Conservation (phyloP, 2,329 filamentous ascomycete genomes). For the Raffaelea ambrosiae region DNA sequence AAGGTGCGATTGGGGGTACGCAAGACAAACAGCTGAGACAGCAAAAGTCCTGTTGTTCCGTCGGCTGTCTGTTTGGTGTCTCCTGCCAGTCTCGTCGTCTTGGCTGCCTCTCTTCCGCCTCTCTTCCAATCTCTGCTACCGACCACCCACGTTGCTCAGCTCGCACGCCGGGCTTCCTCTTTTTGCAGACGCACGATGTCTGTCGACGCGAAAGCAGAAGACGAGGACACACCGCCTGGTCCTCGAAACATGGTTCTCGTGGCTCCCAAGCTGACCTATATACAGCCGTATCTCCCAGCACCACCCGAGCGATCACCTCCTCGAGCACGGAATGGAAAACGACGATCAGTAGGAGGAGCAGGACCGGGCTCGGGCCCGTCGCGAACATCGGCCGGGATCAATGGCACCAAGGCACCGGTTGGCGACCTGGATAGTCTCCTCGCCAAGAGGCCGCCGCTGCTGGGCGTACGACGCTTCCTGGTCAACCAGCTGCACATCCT, state of each 20-base stretch:
- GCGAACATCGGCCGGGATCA: not conserved
- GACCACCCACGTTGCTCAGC: no score
- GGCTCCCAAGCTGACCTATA: no score
- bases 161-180: no score
- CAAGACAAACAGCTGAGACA: no score
- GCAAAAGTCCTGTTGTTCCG: not conserved
- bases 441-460: slow-evolving; percentile 25
- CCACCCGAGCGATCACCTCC: not conserved
- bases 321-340: not conserved
- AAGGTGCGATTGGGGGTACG: slow-evolving; percentile 11
- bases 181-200: not conserved
- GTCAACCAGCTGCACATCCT: slow-evolving; percentile 55
- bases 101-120: not conserved
- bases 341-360: not conserved
- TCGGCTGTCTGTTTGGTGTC: not conserved
- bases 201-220: no score
- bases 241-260: no score
- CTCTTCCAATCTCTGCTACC: not conserved
- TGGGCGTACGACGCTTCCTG: slow-evolving; percentile 55
- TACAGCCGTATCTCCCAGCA: not conserved
- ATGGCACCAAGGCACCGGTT: not conserved
- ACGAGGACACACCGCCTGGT: no score
- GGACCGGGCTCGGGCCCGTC: not conserved
- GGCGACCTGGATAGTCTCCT: slow-evolving; percentile 5
- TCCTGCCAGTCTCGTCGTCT: not conserved